These are phyloP conservation scores for Sclerotiophoma versabilis DNA, from an alignment of 2,329 filamentous ascomycete genomes.

Conservation along the genomic window DNA sequence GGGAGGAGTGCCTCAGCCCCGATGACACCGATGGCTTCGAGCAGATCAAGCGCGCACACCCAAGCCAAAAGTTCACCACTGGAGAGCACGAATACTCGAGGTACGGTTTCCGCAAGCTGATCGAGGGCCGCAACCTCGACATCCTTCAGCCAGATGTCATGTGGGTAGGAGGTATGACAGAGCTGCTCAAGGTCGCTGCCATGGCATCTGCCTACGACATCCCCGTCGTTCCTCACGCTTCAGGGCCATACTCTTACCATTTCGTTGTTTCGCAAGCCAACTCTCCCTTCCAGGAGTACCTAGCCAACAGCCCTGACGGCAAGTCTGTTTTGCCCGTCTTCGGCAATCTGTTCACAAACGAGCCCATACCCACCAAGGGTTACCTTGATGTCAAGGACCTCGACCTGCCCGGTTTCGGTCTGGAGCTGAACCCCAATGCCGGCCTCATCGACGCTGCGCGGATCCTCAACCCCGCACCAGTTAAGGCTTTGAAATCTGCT, in stretches of 20 bases:
- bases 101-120: conserved; percentile 92
- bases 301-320: conserved; percentile 91
- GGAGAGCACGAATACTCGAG: conserved; percentile 95
- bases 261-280: conserved; percentile 94
- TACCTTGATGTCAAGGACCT: conserved; percentile 80
- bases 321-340: conserved; percentile 91
- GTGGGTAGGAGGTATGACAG: conserved; percentile 94
- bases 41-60: conserved; percentile 88
- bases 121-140: conserved; percentile 89
- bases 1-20: conserved; percentile 91
- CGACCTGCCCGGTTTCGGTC: conserved; percentile 88
- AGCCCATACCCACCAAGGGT: conserved; percentile 85
- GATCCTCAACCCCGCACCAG: conserved; percentile 72
- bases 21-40: conserved; percentile 93
- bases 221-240: conserved; percentile 93
- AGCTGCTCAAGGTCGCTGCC: conserved; percentile 86
- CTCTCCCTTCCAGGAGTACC: conserved; percentile 93
- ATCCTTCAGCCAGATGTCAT: conserved; percentile 97
- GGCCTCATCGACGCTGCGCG: conserved; percentile 79
- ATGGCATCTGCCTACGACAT: conserved; percentile 94
- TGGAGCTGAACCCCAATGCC: conserved; percentile 83
- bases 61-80: conserved; percentile 90
- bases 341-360: conserved; percentile 87
- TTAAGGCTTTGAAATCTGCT: conserved; percentile 48
- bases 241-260: conserved; percentile 93